Evolutionary conservation across 139 green algal genomes (phyloP).

Genomic region (Coelastrella sp.): DNA sequence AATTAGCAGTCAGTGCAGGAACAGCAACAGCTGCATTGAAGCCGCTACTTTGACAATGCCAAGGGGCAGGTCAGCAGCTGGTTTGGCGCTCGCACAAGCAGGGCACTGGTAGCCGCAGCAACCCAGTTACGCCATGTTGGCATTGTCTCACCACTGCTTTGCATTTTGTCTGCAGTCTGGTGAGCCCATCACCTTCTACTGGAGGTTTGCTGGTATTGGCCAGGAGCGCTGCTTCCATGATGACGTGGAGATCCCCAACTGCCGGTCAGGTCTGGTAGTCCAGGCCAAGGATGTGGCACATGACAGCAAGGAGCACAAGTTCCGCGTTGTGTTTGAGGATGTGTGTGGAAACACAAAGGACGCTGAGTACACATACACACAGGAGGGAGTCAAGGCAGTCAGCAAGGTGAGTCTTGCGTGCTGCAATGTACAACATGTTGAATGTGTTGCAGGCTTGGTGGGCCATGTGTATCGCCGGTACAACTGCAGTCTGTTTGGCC

Average conservation of each 20-base stretch:
- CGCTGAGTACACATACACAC: conserved; percentile 35
- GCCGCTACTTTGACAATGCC: too few species aligned
- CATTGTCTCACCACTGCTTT: too few species aligned
- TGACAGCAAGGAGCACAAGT: conserved; percentile 25
- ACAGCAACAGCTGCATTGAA: too few species aligned
- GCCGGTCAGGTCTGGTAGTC: conserved; percentile 2
- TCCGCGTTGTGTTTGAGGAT: conserved; percentile 37
- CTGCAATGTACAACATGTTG: too few species aligned
- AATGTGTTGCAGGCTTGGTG: too few species aligned
- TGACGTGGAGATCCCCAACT: background rate
- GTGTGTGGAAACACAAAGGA: conserved; percentile 37
- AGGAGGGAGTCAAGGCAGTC: conserved; percentile 9
- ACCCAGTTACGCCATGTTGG: too few species aligned
- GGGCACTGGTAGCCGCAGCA: too few species aligned
- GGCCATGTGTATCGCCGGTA: background rate
- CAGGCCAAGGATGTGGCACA: conserved; percentile 27
- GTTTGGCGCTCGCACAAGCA: too few species aligned
- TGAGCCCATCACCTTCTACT: conserved; percentile 35
- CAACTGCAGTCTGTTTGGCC: background rate
- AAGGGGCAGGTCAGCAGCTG: too few species aligned
- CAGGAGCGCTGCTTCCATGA: conserved; percentile 41
- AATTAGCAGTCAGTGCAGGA: background rate
- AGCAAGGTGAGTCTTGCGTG: background rate
- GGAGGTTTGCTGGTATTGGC: conserved; percentile 35
- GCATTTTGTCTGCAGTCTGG: background rate